Evolutionary conservation across 306 rosid genomes (phyloP), one percentile per base, ranked within the genome.

Genomic region (Casuarina equisetifolia): DNA sequence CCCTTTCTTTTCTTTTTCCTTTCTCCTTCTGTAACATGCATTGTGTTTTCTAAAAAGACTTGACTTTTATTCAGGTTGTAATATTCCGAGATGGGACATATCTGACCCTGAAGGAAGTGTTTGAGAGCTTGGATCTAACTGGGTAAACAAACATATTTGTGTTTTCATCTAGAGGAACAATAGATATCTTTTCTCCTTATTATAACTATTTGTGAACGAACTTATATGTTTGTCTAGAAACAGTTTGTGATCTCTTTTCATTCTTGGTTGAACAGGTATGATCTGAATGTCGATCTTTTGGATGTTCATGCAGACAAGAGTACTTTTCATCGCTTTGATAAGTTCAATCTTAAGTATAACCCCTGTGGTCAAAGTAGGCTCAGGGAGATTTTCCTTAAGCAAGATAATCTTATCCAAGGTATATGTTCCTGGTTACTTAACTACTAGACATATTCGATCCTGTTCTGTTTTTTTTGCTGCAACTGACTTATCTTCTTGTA

Each of bases 331-430:
- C 98, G 99, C 46, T 96, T 96, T 84, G 99, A 96, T 82, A 96
- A 96, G 83, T 96, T 96, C 82, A 96, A 96, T 84, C 97, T 96
- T 38, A 96, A 96, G 88, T 96, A 96, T 83, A 96, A 96, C 74
- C 98, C 99, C 59, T 96, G 99, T 82, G 99, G 98, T 80, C 99
- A 96, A 88, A 96, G 99, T 91, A 91, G 99, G 91, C 99, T 96
- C 45, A 83, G 99, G 84, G 99, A 96, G 86, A 96, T 96, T 81
- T 96, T 93, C 84, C 91, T 96, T 45, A 96, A 96, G 85, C 99
- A 91, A 87, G 99, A 96, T 75, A 92, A 96, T 88, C 96, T 96
- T 76, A 96, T 96, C 73, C 99, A 96, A 93, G 99, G 99, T 96
- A 88, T 72, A 36, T 64, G 13, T 53, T 53, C 9, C 55, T 53